These are phyloP conservation scores for Arabis hirsuta DNA, from an alignment of 345 rosid genomes.

Conservation along the genomic window DNA sequence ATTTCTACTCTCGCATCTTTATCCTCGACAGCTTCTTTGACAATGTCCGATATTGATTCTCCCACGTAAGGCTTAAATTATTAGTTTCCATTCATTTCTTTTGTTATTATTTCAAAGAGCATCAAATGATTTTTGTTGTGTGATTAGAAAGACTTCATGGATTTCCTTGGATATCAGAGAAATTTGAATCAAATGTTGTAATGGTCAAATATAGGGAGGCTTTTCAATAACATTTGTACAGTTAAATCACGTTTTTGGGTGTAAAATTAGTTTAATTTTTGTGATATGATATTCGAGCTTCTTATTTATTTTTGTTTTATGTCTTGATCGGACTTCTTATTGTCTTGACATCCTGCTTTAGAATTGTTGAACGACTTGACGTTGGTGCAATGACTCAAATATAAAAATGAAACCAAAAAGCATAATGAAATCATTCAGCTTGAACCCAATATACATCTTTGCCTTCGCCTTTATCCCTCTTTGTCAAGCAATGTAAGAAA, in stretches of 20 bases:
- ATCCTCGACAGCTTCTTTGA: slow-evolving; percentile 27
- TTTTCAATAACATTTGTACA: slow-evolving; percentile 11
- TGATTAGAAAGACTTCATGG: slow-evolving; percentile 13
- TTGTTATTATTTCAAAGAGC: background rate
- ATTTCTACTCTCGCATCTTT: slow-evolving; percentile 32
- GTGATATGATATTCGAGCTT: background rate
- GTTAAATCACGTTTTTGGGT: background rate
- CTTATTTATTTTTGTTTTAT: background rate
- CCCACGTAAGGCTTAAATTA: slow-evolving; percentile 16
- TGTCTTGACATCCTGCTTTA: background rate
- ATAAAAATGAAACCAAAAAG: too few relatives aligned
- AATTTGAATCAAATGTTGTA: slow-evolving; percentile 8
- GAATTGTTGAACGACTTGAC: too few relatives aligned
- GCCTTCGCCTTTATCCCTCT: too few relatives aligned
- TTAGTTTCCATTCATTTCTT: background rate
- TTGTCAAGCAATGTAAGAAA: background rate
- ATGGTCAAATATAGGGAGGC: slow-evolving; percentile 7
- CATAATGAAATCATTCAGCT: too few relatives aligned
- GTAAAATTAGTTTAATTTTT: background rate
- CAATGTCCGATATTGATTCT: slow-evolving; percentile 33
- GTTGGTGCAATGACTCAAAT: too few relatives aligned
- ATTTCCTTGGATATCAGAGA: background rate
- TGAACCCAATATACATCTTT: too few relatives aligned
- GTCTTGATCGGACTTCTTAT: background rate
- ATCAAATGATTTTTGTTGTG: slow-evolving; percentile 20